Percentiles rank a stretch among this genome's conserved stretches.
Evolutionary conservation across 129 eudicot genomes (phyloP).

Genomic region (Oenanthe sinensis): DNA sequence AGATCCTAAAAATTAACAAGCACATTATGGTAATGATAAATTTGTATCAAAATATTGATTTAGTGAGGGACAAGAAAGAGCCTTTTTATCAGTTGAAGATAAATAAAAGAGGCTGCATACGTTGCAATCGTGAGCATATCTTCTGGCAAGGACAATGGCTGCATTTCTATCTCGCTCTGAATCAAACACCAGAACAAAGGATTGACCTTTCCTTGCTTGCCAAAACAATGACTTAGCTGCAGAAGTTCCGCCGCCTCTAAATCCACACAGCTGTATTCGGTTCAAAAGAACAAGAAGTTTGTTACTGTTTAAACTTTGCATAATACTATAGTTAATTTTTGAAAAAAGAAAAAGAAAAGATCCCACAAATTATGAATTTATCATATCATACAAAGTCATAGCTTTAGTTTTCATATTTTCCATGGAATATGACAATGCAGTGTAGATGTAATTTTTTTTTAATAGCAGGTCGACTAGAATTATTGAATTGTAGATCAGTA

Average conservation of each 20-base stretch:
- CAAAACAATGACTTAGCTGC: constrained; percentile 92
- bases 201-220: constrained; percentile 90
- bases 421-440: not conserved
- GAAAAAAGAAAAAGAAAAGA: not conserved
- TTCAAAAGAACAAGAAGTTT: not conserved
- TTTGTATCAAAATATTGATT: not conserved
- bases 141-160: constrained; percentile 66
- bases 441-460: not conserved
- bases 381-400: not conserved
- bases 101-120: constrained; percentile 29
- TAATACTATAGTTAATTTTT: too few relatives aligned
- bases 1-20: not conserved
- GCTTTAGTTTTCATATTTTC: not conserved
- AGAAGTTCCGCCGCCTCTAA: constrained; percentile 89
- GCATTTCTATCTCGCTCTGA: constrained; percentile 83
- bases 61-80: not conserved
- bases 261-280: constrained; percentile 69
- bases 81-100: not conserved
- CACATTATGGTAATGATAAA: not conserved
- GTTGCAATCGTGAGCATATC: constrained; percentile 81
- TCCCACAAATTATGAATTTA: not conserved
- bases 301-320: not conserved
- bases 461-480: not conserved
- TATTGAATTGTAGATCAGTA: not conserved
- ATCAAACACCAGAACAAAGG: constrained; percentile 77